phyloP scores from a whole-genome alignment of 2,329 filamentous ascomycete species.

The Escovopsis sp. region DNA sequence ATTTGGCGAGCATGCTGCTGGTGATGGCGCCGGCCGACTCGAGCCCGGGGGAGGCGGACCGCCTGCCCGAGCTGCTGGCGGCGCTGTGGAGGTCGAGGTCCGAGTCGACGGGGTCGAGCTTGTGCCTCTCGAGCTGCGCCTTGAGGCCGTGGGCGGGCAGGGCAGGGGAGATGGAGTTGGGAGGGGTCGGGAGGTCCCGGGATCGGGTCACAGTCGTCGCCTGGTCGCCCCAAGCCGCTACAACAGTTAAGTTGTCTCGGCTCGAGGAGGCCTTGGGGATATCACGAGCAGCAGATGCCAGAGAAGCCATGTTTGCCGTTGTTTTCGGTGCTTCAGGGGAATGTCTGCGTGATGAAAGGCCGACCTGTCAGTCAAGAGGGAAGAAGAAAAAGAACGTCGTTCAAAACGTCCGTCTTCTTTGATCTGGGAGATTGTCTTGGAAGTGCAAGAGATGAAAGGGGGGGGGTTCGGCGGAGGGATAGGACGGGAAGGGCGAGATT shows the following conservation, averaged over 20 bases:
- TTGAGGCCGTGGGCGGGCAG: slow-evolving; percentile 70
- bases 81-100: slow-evolving; percentile 71
- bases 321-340: slow-evolving; percentile 30
- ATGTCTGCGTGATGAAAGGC: slow-evolving; percentile 16
- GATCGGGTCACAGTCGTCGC: slow-evolving; percentile 41
- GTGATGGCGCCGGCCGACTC: slow-evolving; percentile 77
- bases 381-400: neutral
- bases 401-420: neutral
- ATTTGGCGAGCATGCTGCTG: slow-evolving; percentile 67
- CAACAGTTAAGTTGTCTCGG: slow-evolving; percentile 60
- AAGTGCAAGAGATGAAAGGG: no score
- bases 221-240: slow-evolving; percentile 51
- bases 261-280: slow-evolving; percentile 43
- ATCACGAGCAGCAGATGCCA: slow-evolving; percentile 53
- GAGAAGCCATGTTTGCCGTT: slow-evolving; percentile 43
- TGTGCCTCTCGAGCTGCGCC: slow-evolving; percentile 45
- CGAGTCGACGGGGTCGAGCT: slow-evolving; percentile 57
- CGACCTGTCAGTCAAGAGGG: slow-evolving; percentile 3
- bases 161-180: slow-evolving; percentile 85
- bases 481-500: neutral
- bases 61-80: slow-evolving; percentile 9
- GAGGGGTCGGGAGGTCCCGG: slow-evolving; percentile 69
- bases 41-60: slow-evolving; percentile 31
- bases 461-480: no score
- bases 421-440: neutral